Base-by-base conservation (phyloP, 768 basidiomycete genomes). In the Bullera alba region DNA sequence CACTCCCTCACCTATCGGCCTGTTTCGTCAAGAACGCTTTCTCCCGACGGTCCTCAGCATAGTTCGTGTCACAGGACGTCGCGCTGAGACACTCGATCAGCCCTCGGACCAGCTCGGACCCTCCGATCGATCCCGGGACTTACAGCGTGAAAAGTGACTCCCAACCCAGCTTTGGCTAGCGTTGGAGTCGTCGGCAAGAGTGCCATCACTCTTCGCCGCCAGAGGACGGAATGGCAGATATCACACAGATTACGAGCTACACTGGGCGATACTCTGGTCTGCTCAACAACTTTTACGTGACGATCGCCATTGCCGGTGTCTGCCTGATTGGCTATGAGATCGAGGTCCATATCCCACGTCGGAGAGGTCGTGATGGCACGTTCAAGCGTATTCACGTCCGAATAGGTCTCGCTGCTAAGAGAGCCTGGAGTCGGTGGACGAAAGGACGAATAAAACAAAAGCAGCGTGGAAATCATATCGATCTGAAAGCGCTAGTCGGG, bases 191-290 rank as follows among this genome's bases (percentile, higher is more conserved):
- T n/a, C n/a, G n/a, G n/a, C n/a, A n/a, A n/a, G n/a, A n/a, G n/a
- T n/a, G n/a, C 25, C 28, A 23, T 43, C 44, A 30, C 41, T 14
- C 28, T 16, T 39, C 36, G 35, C 38, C n/a, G 22, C 44, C 44
- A 3, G 16, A 39, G 2, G 25, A 26, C 36, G 45, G 50, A 35
- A 71, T 72, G 70, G 63, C 70, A 47, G 68, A 70, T 51, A 47
- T 72, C 34, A 45, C 54, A 1, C 55, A 61, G 30, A 65, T 62
- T 37, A 52, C 50, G 3, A 59, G 56, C 17, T 72, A 68, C 57
- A 67, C 61, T 15, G 69, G 63, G 12, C 54, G 52, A 3, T 72
- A 70, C 52, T 69, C 67, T 21, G 71, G 71, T 53, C 65, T 72
- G 7, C 59, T 70, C 45, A 54, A 65, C 36, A 69, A 67, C 34